Evolutionary conservation across 495 filamentous ascomycete species (phyloP), one percentile per base, ranked within the genome.

Genomic region (Ramalina intermedia): DNA sequence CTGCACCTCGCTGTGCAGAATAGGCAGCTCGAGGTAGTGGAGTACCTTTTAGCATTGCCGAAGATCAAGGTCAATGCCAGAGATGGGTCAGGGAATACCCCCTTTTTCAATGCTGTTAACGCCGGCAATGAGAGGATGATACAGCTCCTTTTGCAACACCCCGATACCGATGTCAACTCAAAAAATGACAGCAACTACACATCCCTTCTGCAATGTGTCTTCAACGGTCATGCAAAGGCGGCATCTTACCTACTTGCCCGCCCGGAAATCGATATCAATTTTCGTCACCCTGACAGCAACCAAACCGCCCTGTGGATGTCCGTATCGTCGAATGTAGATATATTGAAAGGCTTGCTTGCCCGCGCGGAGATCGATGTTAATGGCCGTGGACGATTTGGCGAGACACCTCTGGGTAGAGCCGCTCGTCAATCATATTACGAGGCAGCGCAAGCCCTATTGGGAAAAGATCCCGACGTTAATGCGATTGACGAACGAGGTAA

Each of bases 381-480:
- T 20, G 39, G 23, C 24, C 37, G 51, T 17, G 42, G 35, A 27
- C 40, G 41, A 3, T 41, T 16, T 29, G 38, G 47, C 20, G 49
- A 47, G 6, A 55, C 46, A 14, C 51, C 58, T 6, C 47, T 61
- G 9, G 51, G 56, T 41, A 40, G 24, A 9, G 55, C 55, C 7
- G 46, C 55, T 20, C 46, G 46, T 14, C 46, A 43, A 35, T 48
- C 47, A 0, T 40, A 54, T 23, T 16, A 43, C n/a, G 36, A 54
- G 2, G 35, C 37, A n/a, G 27, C 39, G 20, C 23, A 41, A 37
- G 27, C 47, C 16, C 37, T 55, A 18, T 23, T 55, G 13, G 43
- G 47, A 29, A 49, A 38, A 29, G 48, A 43, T 33, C 48, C 48
- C 18, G 45, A 47, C 26, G 39, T 55, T 8, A 37, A 55, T 39